Base-by-base conservation (phyloP, 768 basidiomycete species). In the Phallus indusiatus region DNA sequence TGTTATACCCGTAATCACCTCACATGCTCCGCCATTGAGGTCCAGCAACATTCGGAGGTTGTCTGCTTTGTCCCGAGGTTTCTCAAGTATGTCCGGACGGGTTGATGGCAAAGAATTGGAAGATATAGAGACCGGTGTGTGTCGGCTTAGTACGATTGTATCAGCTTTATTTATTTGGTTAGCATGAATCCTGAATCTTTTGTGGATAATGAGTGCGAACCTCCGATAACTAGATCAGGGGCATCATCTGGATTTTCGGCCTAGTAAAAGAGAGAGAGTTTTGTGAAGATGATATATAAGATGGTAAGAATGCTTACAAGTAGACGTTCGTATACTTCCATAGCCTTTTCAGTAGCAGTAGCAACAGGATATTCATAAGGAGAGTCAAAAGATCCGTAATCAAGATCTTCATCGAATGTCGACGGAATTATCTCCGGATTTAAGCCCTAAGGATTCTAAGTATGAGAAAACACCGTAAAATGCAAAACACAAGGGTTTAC, bases 1-100 rank as follows among this genome's bases (percentile, higher is more conserved):
- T 14, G 82, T 79, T 17, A 97, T 83, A 9, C 94, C 95, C 0
- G 94, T 97, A 20, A 96, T 90, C 20, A 97, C 92, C 69, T 95
- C 90, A 64, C 94, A 95, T 0, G 85, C 80, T 53, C 80, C 77
- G 7, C 93, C 95, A 54, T 94, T 93, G 62, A 96, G 75, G 60
- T 93, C 88, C 51, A 87, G 73, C 56, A 99, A 76, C 90, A 93
- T 95, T 21, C 89, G 81, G 51, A 89, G 67, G 69, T 97, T 87
- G 61, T 97, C 94, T 28, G 75, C 82, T 66, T 89, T 88, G 9
- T 80, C 80, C 0, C 61, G 50, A 0, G 96, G 96, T 68, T 98
- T 99, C 72, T 99, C 96, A 1, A 98, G 74, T 7, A 98, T 75
- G 54, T 92, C 88, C 58, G 91, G 91, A 1, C 67, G 69, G 5